Percentiles rank a stretch among this genome's conserved stretches.
phyloP scores from a whole-genome alignment of 495 filamentous ascomycete species.

The Penicillium turbatum region DNA sequence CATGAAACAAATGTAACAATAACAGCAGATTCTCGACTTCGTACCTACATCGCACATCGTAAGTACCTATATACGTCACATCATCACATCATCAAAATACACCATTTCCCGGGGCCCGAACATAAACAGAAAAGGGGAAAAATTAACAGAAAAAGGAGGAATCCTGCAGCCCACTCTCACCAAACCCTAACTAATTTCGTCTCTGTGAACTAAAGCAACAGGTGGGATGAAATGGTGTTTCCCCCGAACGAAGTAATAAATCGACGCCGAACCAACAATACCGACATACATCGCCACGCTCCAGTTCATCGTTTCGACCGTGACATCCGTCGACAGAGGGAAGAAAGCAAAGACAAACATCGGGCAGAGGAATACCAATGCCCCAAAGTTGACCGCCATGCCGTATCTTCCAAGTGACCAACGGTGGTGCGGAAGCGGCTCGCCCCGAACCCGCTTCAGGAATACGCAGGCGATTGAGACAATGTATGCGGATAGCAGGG shows the following conservation, averaged over 20 bases:
- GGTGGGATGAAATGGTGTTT: slow-evolving; percentile 43
- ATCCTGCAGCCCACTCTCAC: neutral
- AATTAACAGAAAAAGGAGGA: neutral
- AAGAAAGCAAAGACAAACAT: slow-evolving; percentile 54
- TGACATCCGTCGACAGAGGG: slow-evolving; percentile 41
- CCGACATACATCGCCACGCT: slow-evolving; percentile 45
- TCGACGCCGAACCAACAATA: slow-evolving; percentile 41
- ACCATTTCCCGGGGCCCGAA: neutral
- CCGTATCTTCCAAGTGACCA: slow-evolving; percentile 51
- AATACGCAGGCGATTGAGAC: slow-evolving; percentile 47
- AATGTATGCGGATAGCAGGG: slow-evolving; percentile 47
- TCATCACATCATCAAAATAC: slow-evolving; percentile 11
- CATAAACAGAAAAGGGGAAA: neutral
- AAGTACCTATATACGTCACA: slow-evolving; percentile 4
- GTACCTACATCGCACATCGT: neutral
- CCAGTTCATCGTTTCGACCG: slow-evolving; percentile 45
- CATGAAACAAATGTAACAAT: neutral
- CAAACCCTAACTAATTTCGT: slow-evolving; percentile 4
- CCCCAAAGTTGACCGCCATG: slow-evolving; percentile 42
- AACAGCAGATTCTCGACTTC: neutral
- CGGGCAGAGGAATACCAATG: slow-evolving; percentile 39
- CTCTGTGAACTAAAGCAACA: slow-evolving; percentile 43
- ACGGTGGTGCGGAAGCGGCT: slow-evolving; percentile 40
- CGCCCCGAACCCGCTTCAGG: slow-evolving; percentile 39
- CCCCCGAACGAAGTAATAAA: slow-evolving; percentile 42